Conservation (phyloP, 495 filamentous ascomycete genomes). For the Penicillium soppii region DNA sequence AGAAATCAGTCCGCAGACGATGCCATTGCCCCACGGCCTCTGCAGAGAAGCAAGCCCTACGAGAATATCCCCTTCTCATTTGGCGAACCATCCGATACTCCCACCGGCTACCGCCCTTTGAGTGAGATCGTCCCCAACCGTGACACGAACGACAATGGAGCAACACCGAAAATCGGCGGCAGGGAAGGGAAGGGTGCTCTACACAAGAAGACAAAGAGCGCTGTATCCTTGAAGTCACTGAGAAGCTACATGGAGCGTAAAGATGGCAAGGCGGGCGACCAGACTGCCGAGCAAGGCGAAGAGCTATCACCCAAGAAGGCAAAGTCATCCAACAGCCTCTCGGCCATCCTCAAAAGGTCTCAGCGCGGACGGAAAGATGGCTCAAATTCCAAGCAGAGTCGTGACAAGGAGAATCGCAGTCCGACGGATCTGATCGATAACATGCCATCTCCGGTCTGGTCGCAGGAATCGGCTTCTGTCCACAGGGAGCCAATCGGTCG, state of each 20-base stretch:
- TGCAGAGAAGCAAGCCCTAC: conserved; percentile 17
- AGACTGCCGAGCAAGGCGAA: conserved; percentile 22
- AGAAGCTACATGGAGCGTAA: conserved; percentile 55
- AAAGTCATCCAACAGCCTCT: conserved; percentile 79
- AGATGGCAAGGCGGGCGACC: conserved; percentile 48
- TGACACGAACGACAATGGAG: conserved; percentile 27
- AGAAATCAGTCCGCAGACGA: conserved; percentile 44
- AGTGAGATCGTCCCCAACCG: conserved; percentile 42
- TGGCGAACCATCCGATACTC: conserved; percentile 20
- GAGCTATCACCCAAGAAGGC: conserved; percentile 70
- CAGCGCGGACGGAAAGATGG: conserved; percentile 43
- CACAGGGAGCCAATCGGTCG: conserved; percentile 34
- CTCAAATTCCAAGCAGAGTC: conserved; percentile 55
- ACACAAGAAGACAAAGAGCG: conserved; percentile 66
- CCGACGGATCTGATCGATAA: conserved; percentile 46
- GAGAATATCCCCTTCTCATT: conserved; percentile 25
- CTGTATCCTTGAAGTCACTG: conserved; percentile 63
- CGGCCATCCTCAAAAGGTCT: conserved; percentile 50
- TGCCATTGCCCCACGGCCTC: conserved; percentile 18
- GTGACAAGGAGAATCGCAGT: conserved; percentile 74
- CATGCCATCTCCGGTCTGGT: conserved; percentile 72
- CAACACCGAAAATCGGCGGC: conserved; percentile 19
- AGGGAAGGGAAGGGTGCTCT: conserved; percentile 35
- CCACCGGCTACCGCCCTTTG: conserved; percentile 32
- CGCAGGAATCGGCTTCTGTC: conserved; percentile 60